These are phyloP conservation scores for Kodamaea hsintzibuensis DNA, from an alignment of 805 yeast species.

Conservation along the genomic window DNA sequence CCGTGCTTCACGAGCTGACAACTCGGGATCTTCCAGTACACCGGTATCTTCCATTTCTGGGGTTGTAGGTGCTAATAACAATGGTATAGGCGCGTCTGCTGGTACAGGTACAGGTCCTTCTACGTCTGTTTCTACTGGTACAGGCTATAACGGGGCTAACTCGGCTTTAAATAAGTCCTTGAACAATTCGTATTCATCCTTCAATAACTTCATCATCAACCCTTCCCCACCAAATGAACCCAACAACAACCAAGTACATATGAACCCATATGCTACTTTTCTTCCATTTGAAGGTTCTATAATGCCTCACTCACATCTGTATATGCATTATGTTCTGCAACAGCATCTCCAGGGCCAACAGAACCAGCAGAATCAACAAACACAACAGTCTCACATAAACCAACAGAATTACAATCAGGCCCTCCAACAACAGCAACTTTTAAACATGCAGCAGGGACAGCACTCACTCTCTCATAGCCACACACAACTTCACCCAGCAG, in stretches of 20 bases:
- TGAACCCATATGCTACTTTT: constrained; percentile 9
- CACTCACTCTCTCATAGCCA: constrained; percentile 8
- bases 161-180: not conserved
- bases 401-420: constrained; percentile 17
- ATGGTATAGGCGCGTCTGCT: not conserved
- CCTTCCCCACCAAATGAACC: not conserved
- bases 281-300: constrained; percentile 7
- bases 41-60: not conserved
- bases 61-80: not conserved
- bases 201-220: not conserved
- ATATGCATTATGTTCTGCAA: constrained; percentile 1
- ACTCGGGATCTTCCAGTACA: constrained; percentile 1
- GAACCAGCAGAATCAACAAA: constrained; percentile 8
- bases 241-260: not conserved
- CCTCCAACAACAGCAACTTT: constrained; percentile 20
- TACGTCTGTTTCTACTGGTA: constrained; percentile 1
- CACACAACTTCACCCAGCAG: constrained; percentile 21
- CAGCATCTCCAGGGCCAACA: constrained; percentile 3
- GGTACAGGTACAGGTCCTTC: not conserved
- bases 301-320: constrained; percentile 7
- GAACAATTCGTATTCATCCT: constrained; percentile 6
- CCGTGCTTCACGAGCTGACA: not conserved
- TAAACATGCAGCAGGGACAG: not conserved
- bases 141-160: not conserved
- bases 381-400: constrained; percentile 5